A percentile compares a stretch with the other conserved stretches of the same genome.
These are phyloP conservation scores for Skeletonema menzelii DNA, from an alignment of 108 stramenopile genomes.

Conservation along the genomic window DNA sequence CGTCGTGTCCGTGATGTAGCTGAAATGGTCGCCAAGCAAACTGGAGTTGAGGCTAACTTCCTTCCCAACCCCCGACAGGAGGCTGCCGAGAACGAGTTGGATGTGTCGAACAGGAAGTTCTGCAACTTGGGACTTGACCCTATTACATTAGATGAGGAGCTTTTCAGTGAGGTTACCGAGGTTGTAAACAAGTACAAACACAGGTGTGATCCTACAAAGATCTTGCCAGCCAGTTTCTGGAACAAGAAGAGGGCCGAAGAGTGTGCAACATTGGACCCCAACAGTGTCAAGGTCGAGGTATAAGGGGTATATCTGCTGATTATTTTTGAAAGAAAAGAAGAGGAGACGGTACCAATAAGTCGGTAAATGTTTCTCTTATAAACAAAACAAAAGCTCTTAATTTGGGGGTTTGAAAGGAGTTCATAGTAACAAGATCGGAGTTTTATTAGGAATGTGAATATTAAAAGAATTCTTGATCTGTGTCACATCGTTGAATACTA, in stretches of 20 bases:
- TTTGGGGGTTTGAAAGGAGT: neutral
- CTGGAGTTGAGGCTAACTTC: constrained; percentile 89
- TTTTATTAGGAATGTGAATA: constrained; percentile 1
- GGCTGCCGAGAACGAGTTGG: constrained; percentile 97
- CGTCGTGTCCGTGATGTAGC: constrained; percentile 96
- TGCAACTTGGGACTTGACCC: constrained; percentile 93
- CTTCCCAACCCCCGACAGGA: constrained; percentile 97
- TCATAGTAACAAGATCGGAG: neutral
- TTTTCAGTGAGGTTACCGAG: constrained; percentile 94
- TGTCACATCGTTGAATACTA: neutral
- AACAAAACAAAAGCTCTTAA: neutral
- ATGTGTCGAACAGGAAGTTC: constrained; percentile 96
- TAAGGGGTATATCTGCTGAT: neutral
- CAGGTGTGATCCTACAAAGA: constrained; percentile 91
- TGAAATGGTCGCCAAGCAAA: constrained; percentile 87
- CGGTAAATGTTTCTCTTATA: neutral
- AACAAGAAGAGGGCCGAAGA: constrained; percentile 91
- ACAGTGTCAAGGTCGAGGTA: constrained; percentile 63
- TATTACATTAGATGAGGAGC: constrained; percentile 85
- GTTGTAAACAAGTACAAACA: constrained; percentile 93
- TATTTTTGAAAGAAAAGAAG: neutral
- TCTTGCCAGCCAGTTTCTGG: constrained; percentile 96
- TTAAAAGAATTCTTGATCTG: constrained; percentile 3
- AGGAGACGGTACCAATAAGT: neutral
- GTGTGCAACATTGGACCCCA: constrained; percentile 75